Evolutionary conservation across 108 stramenopile species (phyloP).

Genomic region (Phaeodactylum tricornutum): DNA sequence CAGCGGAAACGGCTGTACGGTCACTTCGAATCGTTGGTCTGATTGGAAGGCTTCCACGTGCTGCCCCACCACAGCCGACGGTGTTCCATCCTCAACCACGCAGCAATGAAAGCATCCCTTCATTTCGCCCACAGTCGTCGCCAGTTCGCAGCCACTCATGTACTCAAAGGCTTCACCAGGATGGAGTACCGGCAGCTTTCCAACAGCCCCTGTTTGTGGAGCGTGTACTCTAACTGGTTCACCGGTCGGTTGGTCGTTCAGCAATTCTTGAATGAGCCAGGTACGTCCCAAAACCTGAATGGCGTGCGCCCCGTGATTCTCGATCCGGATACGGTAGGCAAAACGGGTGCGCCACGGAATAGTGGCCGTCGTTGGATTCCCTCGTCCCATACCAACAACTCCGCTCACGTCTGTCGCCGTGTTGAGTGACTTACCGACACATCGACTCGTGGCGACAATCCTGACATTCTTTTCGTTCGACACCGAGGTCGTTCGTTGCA

Average conservation of each 20-base stretch:
- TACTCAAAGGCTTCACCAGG: constrained; percentile 46
- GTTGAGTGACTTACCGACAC: too few relatives aligned
- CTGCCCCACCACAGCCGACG: constrained; percentile 3
- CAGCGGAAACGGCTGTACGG: constrained; percentile 21
- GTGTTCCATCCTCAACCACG: neutral
- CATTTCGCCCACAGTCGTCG: constrained; percentile 21
- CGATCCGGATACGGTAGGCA: too few relatives aligned
- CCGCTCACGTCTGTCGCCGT: too few relatives aligned
- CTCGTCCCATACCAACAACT: too few relatives aligned
- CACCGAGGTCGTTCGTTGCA: too few relatives aligned
- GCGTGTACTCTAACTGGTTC: constrained; percentile 26
- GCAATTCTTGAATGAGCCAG: constrained; percentile 33
- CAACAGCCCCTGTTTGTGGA: constrained; percentile 46
- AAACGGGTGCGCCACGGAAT: too few relatives aligned
- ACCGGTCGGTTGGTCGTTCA: neutral
- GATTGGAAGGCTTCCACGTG: neutral
- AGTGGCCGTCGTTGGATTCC: too few relatives aligned
- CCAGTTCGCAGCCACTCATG: constrained; percentile 40
- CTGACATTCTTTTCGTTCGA: too few relatives aligned
- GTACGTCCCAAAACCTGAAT: constrained; percentile 43
- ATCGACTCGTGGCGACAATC: too few relatives aligned
- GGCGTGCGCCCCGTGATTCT: too few relatives aligned
- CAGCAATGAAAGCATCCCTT: constrained; percentile 20
- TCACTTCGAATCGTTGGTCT: constrained; percentile 22
- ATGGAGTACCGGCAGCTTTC: constrained; percentile 43